These are phyloP conservation scores for Huntiella abstrusa DNA, from an alignment of 2,329 filamentous ascomycete species.

Conservation along the genomic window DNA sequence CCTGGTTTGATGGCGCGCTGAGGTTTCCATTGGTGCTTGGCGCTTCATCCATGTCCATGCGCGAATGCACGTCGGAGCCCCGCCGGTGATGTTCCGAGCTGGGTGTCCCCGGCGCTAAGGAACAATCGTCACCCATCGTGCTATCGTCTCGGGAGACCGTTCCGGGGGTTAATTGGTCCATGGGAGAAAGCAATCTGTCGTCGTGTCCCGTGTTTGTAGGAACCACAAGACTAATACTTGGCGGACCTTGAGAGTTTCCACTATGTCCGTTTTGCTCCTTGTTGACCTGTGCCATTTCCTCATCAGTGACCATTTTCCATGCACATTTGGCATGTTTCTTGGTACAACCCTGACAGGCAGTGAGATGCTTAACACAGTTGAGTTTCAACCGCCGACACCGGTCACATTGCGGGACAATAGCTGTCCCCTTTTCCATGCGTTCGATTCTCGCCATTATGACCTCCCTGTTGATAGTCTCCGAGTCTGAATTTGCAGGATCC, in stretches of 20 bases:
- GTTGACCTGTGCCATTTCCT: constrained; percentile 29
- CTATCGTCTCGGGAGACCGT: constrained; percentile 9
- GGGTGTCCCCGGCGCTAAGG: constrained; percentile 8
- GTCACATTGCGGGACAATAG: constrained; percentile 68
- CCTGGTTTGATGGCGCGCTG: too few species aligned
- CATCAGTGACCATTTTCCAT: constrained; percentile 64
- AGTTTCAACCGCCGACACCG: constrained; percentile 62
- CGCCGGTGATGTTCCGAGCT: constrained; percentile 8
- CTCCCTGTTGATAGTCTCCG: constrained; percentile 18
- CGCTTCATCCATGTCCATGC: constrained; percentile 8
- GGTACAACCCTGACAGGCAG: constrained; percentile 71
- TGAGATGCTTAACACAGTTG: constrained; percentile 70
- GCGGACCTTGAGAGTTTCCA: neutral
- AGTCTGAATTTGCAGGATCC: constrained; percentile 4
- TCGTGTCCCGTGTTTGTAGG: constrained; percentile 8
- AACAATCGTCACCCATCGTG: constrained; percentile 8
- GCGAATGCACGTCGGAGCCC: constrained; percentile 2
- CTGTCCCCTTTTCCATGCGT: constrained; percentile 50
- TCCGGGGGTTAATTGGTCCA: constrained; percentile 8
- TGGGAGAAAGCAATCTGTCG: constrained; percentile 8
- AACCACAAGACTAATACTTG: constrained; percentile 8
- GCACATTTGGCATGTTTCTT: constrained; percentile 80
- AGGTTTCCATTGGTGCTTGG: too few species aligned
- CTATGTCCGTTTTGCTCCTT: constrained; percentile 4
- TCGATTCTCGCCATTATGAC: constrained; percentile 63